Percentiles rank a stretch among this genome's conserved stretches.
Conservation (phyloP, 2,329 filamentous ascomycete genomes). For the Sporothrix brasiliensis region DNA sequence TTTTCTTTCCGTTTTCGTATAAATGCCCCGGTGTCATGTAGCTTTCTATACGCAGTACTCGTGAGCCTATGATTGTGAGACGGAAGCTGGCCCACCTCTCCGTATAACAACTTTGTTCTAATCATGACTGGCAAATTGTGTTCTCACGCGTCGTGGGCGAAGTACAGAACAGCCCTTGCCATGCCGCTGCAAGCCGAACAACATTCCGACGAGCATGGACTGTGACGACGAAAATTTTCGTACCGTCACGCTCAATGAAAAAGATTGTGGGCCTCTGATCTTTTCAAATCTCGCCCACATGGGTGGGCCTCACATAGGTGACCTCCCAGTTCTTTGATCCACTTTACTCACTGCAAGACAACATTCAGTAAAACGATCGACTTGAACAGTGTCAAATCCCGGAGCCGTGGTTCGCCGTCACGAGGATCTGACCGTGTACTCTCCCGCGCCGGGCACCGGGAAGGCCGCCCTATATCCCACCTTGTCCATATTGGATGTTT, state of each 20-base stretch:
- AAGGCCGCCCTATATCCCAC: background rate
- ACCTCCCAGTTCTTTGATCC: background rate
- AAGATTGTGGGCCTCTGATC: background rate
- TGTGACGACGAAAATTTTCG: background rate
- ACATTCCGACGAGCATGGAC: background rate
- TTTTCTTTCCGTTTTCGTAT: slow-evolving; percentile 1
- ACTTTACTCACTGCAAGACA: too few species aligned
- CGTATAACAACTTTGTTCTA: too few species aligned
- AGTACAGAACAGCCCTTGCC: background rate
- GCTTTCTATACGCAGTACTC: background rate
- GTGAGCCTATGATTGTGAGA: slow-evolving; percentile 5
- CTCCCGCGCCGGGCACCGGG: background rate
- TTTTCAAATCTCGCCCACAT: background rate
- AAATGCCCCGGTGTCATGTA: background rate
- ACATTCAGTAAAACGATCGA: too few species aligned
- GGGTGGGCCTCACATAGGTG: background rate
- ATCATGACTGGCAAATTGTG: too few species aligned
- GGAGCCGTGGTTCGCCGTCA: background rate
- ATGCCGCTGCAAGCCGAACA: background rate
- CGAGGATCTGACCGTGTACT: background rate
- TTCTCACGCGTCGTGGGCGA: too few species aligned
- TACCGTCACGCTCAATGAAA: background rate
- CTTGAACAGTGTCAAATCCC: background rate
- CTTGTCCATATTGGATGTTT: background rate
- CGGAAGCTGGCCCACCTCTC: background rate